These are phyloP conservation scores for Hyaloperonospora arabidopsidis DNA, from an alignment of 352 stramenopile genomes.

Conservation along the genomic window DNA sequence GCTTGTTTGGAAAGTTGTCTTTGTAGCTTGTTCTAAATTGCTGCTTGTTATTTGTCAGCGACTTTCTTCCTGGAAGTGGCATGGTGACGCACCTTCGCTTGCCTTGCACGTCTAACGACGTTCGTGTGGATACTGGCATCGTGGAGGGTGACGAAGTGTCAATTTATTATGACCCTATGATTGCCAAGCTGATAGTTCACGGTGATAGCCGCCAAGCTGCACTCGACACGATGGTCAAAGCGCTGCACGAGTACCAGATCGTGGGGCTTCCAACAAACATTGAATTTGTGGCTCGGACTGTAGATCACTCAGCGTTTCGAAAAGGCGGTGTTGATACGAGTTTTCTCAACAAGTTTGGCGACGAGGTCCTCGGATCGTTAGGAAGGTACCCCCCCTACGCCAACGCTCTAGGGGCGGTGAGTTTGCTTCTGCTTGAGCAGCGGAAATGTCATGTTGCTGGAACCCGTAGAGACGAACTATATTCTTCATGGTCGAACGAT, in stretches of 20 bases:
- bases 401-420: slow-evolving; percentile 67
- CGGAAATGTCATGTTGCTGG: slow-evolving; percentile 25
- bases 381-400: slow-evolving; percentile 44
- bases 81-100: slow-evolving; percentile 76
- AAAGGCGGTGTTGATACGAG: slow-evolving; percentile 88
- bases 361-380: slow-evolving; percentile 69
- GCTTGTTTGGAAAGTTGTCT: not conserved
- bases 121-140: slow-evolving; percentile 88
- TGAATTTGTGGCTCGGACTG: slow-evolving; percentile 89
- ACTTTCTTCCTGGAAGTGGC: slow-evolving; percentile 89
- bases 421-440: slow-evolving; percentile 67
- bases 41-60: slow-evolving; percentile 26
- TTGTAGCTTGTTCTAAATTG: slow-evolving; percentile 6
- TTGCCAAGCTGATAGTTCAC: slow-evolving; percentile 91
- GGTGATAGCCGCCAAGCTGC: slow-evolving; percentile 76
- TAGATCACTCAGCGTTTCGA: slow-evolving; percentile 81
- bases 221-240: slow-evolving; percentile 73
- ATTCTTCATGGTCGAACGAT: slow-evolving; percentile 51
- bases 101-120: slow-evolving; percentile 51
- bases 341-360: slow-evolving; percentile 89
- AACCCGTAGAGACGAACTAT: slow-evolving; percentile 34
- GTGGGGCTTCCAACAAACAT: slow-evolving; percentile 92
- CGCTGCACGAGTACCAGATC: slow-evolving; percentile 88
- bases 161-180: slow-evolving; percentile 93
- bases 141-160: slow-evolving; percentile 84